These are phyloP conservation scores for Candida sakaeoensis DNA, from an alignment of 805 yeast species.

Conservation along the genomic window DNA sequence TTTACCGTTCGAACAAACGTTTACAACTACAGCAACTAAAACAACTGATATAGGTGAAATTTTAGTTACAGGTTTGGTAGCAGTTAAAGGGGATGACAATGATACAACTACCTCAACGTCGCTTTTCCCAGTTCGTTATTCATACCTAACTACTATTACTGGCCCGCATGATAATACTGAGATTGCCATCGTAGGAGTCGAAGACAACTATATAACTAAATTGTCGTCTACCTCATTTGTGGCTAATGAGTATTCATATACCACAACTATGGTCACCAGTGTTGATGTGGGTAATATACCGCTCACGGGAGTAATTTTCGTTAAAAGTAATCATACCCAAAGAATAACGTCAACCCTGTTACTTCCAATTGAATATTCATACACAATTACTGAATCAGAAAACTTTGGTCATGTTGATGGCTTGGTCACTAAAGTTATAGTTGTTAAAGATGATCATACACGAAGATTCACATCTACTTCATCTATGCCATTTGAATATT, in stretches of 20 bases:
- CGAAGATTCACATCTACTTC: not conserved
- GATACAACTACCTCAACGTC: not conserved
- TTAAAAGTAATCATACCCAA: not conserved
- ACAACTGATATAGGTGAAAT: not conserved
- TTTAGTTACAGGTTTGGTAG: not conserved
- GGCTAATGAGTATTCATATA: not conserved
- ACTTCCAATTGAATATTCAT: not conserved
- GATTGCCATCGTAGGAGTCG: not conserved
- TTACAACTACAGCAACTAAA: not conserved
- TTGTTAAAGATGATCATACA: not conserved
- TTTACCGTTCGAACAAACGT: not conserved
- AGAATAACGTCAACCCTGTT: not conserved
- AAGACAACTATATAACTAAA: not conserved
- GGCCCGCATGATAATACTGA: not conserved
- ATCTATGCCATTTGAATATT: not conserved
- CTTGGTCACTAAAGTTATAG: not conserved
- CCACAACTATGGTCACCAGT: not conserved
- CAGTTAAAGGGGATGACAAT: not conserved
- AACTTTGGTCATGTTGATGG: not conserved
- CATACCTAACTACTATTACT: not conserved
- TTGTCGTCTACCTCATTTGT: not conserved
- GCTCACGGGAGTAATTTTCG: not conserved
- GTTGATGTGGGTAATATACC: not conserved
- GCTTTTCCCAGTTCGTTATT: not conserved
- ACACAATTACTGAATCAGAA: not conserved